A percentile compares a stretch with the other conserved stretches of the same genome.
Evolutionary conservation across 768 basidiomycete genomes (phyloP).

Genomic region (Termitomyces sp.): DNA sequence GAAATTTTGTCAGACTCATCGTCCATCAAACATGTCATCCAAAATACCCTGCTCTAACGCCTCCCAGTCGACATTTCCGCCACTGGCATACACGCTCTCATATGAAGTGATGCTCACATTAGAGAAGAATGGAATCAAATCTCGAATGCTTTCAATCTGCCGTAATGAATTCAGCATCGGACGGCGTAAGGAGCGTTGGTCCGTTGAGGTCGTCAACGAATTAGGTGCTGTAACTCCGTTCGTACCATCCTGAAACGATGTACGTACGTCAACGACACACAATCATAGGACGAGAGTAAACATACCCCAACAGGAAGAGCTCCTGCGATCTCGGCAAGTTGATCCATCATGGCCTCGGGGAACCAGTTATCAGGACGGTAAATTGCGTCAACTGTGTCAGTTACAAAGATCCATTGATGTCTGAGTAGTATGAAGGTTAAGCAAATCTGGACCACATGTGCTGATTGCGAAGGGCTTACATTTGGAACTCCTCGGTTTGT

Average conservation of each 20-base stretch:
- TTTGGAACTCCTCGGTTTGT: conserved; percentile 97
- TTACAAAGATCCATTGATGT: conserved; percentile 98
- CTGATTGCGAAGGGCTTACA: conserved; percentile 42
- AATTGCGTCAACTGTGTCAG: conserved; percentile 93
- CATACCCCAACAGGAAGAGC: conserved; percentile 50
- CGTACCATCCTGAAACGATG: conserved; percentile 22
- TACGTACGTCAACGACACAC: background rate
- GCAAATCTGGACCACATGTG: background rate
- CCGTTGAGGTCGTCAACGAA: conserved; percentile 24
- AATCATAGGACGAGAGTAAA: background rate
- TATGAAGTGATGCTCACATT: conserved; percentile 85
- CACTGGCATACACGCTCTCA: conserved; percentile 84
- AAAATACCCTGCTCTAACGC: conserved; percentile 78
- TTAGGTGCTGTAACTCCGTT: conserved; percentile 21
- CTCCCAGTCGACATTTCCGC: conserved; percentile 83
- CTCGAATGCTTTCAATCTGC: conserved; percentile 79
- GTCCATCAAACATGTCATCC: conserved; percentile 88
- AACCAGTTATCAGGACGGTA: conserved; percentile 81
- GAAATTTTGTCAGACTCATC: conserved; percentile 26
- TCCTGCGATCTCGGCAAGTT: conserved; percentile 78
- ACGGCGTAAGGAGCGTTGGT: conserved; percentile 54
- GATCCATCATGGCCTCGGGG: conserved; percentile 88
- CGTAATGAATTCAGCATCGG: conserved; percentile 67
- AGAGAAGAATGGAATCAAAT: conserved; percentile 88
- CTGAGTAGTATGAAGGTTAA: conserved; percentile 28